phyloP scores from a whole-genome alignment of 2,329 filamentous ascomycete genomes.

The Xylaria polymorpha region DNA sequence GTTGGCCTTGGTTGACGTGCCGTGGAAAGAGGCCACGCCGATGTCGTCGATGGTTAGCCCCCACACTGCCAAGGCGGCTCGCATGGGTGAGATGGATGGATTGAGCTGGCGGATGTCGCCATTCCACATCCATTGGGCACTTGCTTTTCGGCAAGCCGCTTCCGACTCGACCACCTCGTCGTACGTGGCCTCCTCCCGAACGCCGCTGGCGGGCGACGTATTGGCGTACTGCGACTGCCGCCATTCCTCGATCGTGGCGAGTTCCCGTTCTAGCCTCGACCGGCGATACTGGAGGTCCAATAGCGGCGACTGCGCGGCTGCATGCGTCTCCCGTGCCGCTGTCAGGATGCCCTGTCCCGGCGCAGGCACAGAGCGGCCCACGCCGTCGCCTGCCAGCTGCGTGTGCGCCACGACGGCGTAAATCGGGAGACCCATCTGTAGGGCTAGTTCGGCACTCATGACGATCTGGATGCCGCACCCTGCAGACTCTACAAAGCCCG shows the following conservation, averaged over 20 bases:
- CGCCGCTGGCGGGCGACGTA: conserved; percentile 77
- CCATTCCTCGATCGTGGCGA: conserved; percentile 94
- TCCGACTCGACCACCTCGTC: conserved; percentile 87
- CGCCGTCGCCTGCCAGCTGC: conserved; percentile 97
- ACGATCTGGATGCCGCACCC: conserved; percentile 98
- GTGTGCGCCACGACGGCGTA: conserved; percentile 94
- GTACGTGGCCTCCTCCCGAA: conserved; percentile 58
- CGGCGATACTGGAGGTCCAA: conserved; percentile 98
- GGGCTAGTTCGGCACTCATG: conserved; percentile 94
- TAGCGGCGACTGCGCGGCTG: conserved; percentile 93
- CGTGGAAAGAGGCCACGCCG: conserved; percentile 96
- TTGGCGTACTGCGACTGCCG: conserved; percentile 94
- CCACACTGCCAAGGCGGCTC: conserved; percentile 96
- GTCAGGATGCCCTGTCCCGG: conserved; percentile 97
- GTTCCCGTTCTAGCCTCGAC: conserved; percentile 91
- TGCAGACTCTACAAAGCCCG: conserved; percentile 99
- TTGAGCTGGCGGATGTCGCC: conserved; percentile 99
- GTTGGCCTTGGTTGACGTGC: conserved; percentile 97
- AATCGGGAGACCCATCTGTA: conserved; percentile 99
- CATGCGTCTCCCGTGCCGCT: conserved; percentile 85
- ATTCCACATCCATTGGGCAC: conserved; percentile 89
- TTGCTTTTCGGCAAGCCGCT: conserved; percentile 88
- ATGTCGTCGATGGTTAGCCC: conserved; percentile 97
- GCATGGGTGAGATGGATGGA: conserved; percentile 89
- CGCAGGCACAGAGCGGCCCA: conserved; percentile 94